These are phyloP conservation scores for Penicillium sp. DNA, from an alignment of 2,329 filamentous ascomycete species.

Conservation along the genomic window DNA sequence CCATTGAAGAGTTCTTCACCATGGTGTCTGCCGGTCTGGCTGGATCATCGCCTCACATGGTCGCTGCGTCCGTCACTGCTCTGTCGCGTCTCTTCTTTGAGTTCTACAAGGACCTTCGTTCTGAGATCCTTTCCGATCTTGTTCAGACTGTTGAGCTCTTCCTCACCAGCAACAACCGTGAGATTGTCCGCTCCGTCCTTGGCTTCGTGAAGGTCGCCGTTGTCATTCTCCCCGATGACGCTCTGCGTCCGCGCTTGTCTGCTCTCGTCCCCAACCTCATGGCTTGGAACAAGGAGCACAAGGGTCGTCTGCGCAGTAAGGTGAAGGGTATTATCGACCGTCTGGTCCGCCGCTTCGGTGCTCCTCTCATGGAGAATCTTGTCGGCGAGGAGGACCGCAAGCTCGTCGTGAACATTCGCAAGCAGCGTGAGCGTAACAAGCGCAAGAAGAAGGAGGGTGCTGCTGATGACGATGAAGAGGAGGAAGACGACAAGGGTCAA, in stretches of 20 bases:
- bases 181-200: conserved; percentile 91
- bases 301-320: conserved; percentile 93
- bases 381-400: conserved; percentile 88
- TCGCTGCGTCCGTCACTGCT: conserved; percentile 94
- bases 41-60: conserved; percentile 93
- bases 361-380: conserved; percentile 74
- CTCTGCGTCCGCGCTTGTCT: conserved; percentile 76
- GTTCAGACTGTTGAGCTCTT: conserved; percentile 96
- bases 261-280: conserved; percentile 86
- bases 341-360: conserved; percentile 88
- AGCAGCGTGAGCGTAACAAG: conserved; percentile 89
- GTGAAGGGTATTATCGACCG: conserved; percentile 97
- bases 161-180: conserved; percentile 92
- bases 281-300: conserved; percentile 97
- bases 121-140: conserved; percentile 75
- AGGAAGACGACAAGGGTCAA: conserved; percentile 53
- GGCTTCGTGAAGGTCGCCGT: conserved; percentile 97
- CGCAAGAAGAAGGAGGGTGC: conserved; percentile 76
- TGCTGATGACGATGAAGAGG: conserved; percentile 61
- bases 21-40: conserved; percentile 97
- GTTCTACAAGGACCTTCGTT: conserved; percentile 72
- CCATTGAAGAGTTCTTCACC: conserved; percentile 92
- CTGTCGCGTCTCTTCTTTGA: conserved; percentile 92
- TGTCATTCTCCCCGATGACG: conserved; percentile 76
- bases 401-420: conserved; percentile 90